A percentile compares a stretch with the other conserved stretches of the same genome.
These are phyloP conservation scores for Thelonectria olida DNA, from an alignment of 2,329 filamentous ascomycete species.

Conservation along the genomic window DNA sequence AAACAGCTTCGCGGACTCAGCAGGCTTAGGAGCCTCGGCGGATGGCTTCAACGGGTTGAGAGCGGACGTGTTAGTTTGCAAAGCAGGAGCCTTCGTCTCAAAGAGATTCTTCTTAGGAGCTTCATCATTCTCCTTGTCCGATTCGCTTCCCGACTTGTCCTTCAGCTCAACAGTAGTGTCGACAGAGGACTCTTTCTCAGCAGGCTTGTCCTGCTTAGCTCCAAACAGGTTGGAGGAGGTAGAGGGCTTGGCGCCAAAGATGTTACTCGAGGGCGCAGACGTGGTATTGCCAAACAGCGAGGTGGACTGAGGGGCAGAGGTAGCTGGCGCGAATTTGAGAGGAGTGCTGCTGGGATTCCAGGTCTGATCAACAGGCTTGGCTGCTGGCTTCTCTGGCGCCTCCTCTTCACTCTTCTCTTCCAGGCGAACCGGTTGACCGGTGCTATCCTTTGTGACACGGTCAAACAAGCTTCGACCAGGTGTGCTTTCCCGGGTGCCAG, in stretches of 20 bases:
- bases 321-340: constrained; percentile 61
- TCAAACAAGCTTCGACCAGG: constrained; percentile 64
- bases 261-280: constrained; percentile 42
- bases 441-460: constrained; percentile 59
- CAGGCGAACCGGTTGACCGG: constrained; percentile 60
- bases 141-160: constrained; percentile 50
- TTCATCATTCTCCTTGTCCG: constrained; percentile 56
- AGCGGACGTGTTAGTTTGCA: constrained; percentile 42
- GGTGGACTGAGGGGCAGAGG: constrained; percentile 40
- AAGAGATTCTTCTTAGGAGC: constrained; percentile 46
- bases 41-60: constrained; percentile 47
- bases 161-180: constrained; percentile 34
- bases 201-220: constrained; percentile 44
- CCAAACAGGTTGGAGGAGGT: constrained; percentile 49
- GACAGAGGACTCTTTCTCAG: constrained; percentile 39
- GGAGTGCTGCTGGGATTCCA: constrained; percentile 59
- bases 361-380: constrained; percentile 49
- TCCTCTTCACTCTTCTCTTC: constrained; percentile 37
- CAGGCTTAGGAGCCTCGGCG: constrained; percentile 39
- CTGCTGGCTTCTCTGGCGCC: constrained; percentile 38
- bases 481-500: constrained; percentile 55
- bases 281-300: constrained; percentile 45
- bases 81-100: constrained; percentile 42
- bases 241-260: constrained; percentile 50
- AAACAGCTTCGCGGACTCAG: constrained; percentile 43